A percentile compares a stretch with the other conserved stretches of the same genome.
Conservation (phyloP, 257 asterid genomes). For the Anisodus tanguticus region DNA sequence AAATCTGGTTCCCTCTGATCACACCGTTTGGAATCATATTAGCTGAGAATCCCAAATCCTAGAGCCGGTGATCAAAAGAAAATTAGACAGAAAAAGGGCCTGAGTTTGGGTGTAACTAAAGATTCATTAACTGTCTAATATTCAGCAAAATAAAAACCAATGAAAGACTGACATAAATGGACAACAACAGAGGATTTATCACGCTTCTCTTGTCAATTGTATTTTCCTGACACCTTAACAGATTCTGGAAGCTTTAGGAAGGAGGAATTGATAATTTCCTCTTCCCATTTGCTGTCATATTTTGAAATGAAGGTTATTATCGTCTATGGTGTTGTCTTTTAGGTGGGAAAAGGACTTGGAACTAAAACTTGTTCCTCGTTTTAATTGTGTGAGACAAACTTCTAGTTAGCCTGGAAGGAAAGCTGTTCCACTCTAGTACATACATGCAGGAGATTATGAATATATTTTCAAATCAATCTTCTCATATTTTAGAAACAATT, state of each 20-base stretch:
- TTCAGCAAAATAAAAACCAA: neutral
- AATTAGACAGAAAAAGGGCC: neutral
- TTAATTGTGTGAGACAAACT: neutral
- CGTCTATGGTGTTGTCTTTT: neutral
- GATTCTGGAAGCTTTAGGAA: neutral
- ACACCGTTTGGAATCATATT: neutral
- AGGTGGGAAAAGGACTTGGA: neutral
- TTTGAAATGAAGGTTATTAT: neutral
- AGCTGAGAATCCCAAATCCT: neutral
- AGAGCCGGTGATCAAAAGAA: neutral
- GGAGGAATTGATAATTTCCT: neutral
- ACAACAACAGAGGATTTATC: neutral
- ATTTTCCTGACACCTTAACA: neutral
- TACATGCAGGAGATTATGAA: neutral
- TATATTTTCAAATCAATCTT: constrained; percentile 7
- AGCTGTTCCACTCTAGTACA: neutral
- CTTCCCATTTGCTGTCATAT: neutral
- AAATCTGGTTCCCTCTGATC: neutral
- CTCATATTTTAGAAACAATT: neutral
- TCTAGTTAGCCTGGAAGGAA: neutral
- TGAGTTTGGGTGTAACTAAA: neutral
- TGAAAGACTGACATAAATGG: neutral
- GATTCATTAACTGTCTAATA: neutral
- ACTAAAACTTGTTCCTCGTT: neutral
- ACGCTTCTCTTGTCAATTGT: neutral